Base-by-base conservation (phyloP, 2,329 filamentous ascomycete species). In the Cyphellophora attinorum region DNA sequence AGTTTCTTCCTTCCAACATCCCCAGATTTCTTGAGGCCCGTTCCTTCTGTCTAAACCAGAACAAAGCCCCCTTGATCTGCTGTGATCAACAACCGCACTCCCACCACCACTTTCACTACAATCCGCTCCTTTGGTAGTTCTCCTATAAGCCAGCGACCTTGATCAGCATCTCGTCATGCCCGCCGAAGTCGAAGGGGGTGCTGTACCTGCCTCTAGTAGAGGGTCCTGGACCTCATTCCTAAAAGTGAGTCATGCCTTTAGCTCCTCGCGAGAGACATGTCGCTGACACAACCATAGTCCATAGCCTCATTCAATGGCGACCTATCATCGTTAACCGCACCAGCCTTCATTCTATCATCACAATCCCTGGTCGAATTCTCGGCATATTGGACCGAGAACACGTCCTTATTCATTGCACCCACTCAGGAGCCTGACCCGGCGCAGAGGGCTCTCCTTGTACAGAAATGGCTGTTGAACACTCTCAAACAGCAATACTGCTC, bases 401-500 rank as follows among this genome's bases (percentile, higher is more conserved):
- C 79, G 6, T 60, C 66, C 18, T 60, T 91, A 41, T 79, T 93
- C 48, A 74, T 82, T 39, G 84, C 84, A 10, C 82, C 85, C 5
- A 79, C 83, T 34, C 67, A 70, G 38, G 85, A 91, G 57, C 52
- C 74, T 38, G 81, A 89, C 55, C 70, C 83, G 1, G 72, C 79
- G 47, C 85, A 81, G 63, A 76, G 85, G 38, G 76, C 81, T 19
- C 61, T 88, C 46, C 67, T 86, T 27, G 85, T 93, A n/a, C 64
- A 91, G 49, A 86, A 86, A 61, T 93, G 85, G 85, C 91, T 93
- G 60, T 61, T 93, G 39, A 84, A 77, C 51, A 93, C 85, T 2
- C 67, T 93, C 39, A 91, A 86, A 65, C 82, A 88, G 59, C 82
- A 88, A 57, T 81, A 81, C 56, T 73, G 70, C 49, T 76, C 68